Evolutionary conservation across 176 grass and related monocot genomes (phyloP), one percentile per base, ranked within the genome.

Genomic region (Lolium multiflorum): DNA sequence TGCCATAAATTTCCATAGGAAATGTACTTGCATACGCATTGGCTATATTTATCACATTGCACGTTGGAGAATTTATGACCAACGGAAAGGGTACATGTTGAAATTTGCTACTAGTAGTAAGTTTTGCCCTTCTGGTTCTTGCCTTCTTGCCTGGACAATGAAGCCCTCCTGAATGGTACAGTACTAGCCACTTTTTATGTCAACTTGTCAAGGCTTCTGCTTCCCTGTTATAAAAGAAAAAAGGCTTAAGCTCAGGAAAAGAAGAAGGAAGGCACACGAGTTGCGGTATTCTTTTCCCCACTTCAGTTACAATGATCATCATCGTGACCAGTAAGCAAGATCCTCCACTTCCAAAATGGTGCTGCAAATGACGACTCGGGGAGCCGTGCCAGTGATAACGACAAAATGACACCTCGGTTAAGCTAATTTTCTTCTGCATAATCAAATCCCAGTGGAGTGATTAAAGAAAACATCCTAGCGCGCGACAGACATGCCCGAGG

Each of bases 401-500:
- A 92, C 81, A 81, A 59, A 16, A 49, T 28, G 31, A 7, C 76
- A 52, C 81, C 75, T 84, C 37, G 84, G 16, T 67, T 75, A 87
- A 44, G 49, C 49, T 76, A 83, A 37, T 79, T 82, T 79, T 44
- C 55, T 83, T 65, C 5, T 31, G 12, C 61, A 7, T 77, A 84
- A 84, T 51, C 20, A 79, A 75, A 83, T 83, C 79, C 77, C 54
- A 87, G 80, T 71, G 51, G 74, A 17, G 7, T 6, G 87, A 76
- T 54, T 83, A 84, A 89, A 87, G 12, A 81, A 81, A 89, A 64
- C 43, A 21, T 71, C 60, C 76, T 22, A 13, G 68, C n/a, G n/a
- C n/a, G n/a, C 59, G 88, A 88, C 88, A 93, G 82, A 93, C 88
- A 93, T 93, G 91, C 91, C 85, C 65, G 78, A 79, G 85, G 91